phyloP scores from a whole-genome alignment of 192 early-diverging fungal genomes.

The Dispira parvispora region DNA sequence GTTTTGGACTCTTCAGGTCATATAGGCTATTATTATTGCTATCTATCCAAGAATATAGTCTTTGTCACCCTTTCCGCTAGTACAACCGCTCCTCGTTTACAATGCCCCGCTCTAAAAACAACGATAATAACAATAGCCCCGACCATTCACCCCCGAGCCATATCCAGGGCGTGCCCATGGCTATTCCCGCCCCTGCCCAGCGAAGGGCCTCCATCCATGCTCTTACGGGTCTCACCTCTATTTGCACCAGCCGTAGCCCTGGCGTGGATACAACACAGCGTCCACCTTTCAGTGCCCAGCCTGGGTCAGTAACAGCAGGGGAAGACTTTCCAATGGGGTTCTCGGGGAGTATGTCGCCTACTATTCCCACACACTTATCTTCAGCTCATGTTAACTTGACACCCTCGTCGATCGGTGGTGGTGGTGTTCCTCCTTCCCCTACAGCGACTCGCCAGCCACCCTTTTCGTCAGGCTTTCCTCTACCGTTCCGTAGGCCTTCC shows the following conservation, averaged over 20 bases:
- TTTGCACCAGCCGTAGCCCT: neutral
- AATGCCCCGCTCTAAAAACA: neutral
- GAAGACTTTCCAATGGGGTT: too few relatives aligned
- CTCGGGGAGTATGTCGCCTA: too few relatives aligned
- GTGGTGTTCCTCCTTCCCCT: too few relatives aligned
- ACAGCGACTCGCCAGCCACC: too few relatives aligned
- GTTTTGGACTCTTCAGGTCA: neutral
- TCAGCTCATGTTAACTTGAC: too few relatives aligned
- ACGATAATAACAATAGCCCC: neutral
- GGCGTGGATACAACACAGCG: too few relatives aligned
- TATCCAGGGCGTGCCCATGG: neutral
- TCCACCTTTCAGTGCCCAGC: too few relatives aligned
- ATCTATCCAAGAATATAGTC: neutral
- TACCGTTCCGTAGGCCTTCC: too few relatives aligned
- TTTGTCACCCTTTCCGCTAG: neutral
- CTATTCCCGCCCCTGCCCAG: neutral
- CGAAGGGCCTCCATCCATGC: slow-evolving; percentile 10
- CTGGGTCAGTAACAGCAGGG: too few relatives aligned
- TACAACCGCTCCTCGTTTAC: neutral
- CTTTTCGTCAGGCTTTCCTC: too few relatives aligned
- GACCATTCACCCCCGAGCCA: neutral
- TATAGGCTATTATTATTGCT: neutral
- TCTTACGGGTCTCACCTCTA: slow-evolving; percentile 1
- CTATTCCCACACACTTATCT: too few relatives aligned
- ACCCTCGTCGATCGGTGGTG: too few relatives aligned